Evolutionary conservation across 768 basidiomycete species (phyloP).

Genomic region (Amanita fuliginea): DNA sequence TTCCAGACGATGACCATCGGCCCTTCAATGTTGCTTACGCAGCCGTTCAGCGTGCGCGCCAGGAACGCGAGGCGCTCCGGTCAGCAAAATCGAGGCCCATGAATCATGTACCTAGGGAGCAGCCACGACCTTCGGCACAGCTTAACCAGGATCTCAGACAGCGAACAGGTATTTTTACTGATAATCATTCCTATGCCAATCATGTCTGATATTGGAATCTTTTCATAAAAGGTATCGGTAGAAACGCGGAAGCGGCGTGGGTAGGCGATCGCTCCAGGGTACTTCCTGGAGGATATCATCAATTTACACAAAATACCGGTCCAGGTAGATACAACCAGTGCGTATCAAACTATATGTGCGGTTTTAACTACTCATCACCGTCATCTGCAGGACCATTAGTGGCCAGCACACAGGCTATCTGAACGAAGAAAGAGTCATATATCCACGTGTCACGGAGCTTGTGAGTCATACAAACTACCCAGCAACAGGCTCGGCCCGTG

Average conservation of each 20-base stretch:
- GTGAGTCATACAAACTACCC: conserved; percentile 1
- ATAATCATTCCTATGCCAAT: neutral
- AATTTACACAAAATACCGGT: neutral
- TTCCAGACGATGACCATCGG: conserved; percentile 72
- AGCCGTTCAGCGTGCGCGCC: conserved; percentile 46
- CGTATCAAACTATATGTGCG: neutral
- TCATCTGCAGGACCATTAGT: neutral
- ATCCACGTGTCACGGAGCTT: conserved; percentile 6
- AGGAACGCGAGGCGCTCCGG: conserved; percentile 30
- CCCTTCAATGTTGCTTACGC: conserved; percentile 86
- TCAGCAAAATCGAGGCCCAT: conserved; percentile 1
- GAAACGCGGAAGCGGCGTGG: conserved; percentile 4
- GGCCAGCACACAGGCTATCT: neutral
- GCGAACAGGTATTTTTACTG: conserved; percentile 1
- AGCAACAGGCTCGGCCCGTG: neutral
- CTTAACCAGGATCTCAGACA: conserved; percentile 5
- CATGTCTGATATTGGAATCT: neutral
- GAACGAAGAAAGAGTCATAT: conserved; percentile 4
- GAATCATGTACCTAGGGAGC: conserved; percentile 1
- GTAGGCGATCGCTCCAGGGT: neutral
- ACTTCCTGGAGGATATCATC: neutral
- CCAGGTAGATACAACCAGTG: conserved; percentile 2
- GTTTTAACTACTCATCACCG: neutral
- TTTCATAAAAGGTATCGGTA: neutral
- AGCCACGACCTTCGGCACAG: conserved; percentile 2